Evolutionary conservation across 257 asterid species (phyloP).

Genomic region (Solanum sejunctum): DNA sequence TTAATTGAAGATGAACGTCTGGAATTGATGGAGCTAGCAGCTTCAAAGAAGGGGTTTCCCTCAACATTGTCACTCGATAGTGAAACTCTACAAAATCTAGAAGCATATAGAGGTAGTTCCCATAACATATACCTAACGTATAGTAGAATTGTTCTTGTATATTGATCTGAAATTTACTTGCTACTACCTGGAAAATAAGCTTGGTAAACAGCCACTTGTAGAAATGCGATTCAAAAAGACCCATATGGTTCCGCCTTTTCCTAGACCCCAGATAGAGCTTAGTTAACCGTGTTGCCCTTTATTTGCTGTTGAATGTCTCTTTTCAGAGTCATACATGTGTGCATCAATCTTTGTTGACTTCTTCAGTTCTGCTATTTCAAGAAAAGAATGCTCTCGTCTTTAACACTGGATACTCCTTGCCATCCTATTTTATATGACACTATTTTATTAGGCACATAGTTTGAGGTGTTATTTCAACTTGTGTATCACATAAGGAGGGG

Average conservation of each 20-base stretch:
- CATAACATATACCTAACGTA: neutral
- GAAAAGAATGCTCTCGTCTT: neutral
- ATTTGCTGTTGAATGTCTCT: neutral
- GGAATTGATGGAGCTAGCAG: constrained; percentile 87
- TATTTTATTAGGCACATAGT: neutral
- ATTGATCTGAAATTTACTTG: neutral
- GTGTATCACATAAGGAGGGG: neutral
- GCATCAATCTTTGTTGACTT: neutral
- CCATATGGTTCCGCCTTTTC: neutral
- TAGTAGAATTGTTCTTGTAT: neutral
- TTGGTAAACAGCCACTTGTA: neutral
- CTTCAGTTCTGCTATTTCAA: neutral
- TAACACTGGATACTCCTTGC: neutral
- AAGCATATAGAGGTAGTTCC: constrained; percentile 40
- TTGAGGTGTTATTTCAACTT: neutral
- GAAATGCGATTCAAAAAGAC: neutral
- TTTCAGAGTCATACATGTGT: neutral
- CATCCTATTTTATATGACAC: neutral
- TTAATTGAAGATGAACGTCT: constrained; percentile 63
- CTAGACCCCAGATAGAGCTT: neutral
- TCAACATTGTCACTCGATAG: constrained; percentile 54
- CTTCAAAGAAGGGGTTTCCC: constrained; percentile 45
- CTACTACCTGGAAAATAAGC: neutral
- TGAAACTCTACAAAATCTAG: constrained; percentile 50
- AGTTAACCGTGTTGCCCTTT: neutral